A percentile compares a stretch with the other conserved stretches of the same genome.
Evolutionary conservation across 2,329 filamentous ascomycete genomes (phyloP).

Genomic region (Fusarium penzigii): DNA sequence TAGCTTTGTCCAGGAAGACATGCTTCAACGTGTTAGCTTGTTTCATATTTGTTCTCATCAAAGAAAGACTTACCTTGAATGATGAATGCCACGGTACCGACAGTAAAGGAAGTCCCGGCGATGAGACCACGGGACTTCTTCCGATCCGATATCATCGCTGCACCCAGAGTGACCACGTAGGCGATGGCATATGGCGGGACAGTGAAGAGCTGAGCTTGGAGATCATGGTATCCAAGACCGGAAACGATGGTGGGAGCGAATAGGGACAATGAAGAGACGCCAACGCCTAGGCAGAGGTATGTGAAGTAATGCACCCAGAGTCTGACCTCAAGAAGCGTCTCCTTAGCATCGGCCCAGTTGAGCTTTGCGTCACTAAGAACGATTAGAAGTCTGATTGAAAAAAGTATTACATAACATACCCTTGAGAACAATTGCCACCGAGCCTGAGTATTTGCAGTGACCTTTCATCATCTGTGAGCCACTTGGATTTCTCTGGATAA

Average conservation of each 20-base stretch:
- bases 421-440: constrained; percentile 37
- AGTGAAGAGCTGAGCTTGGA: constrained; percentile 61
- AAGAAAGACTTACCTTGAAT: neutral
- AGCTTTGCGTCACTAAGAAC: constrained; percentile 50
- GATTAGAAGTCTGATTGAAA: constrained; percentile 24
- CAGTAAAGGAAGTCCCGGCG: rapidly evolving
- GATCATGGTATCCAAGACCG: constrained; percentile 41
- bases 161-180: constrained; percentile 42
- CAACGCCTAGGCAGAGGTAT: neutral
- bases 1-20: neutral
- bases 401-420: too few species aligned
- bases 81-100: neutral
- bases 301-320: constrained; percentile 65
- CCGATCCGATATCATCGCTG: constrained; percentile 60
- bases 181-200: constrained; percentile 62
- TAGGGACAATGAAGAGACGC: constrained; percentile 42
- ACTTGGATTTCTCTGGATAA: constrained; percentile 63
- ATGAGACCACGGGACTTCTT: constrained; percentile 43
- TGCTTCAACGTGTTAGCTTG: neutral
- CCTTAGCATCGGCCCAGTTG: constrained; percentile 66
- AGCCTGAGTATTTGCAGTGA: constrained; percentile 46
- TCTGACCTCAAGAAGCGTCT: constrained; percentile 62
- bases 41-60: too few species aligned
- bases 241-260: constrained; percentile 61
- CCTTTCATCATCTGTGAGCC: constrained; percentile 58